Conservation (phyloP, 2,329 filamentous ascomycete genomes). For the Ramularia endophylla region DNA sequence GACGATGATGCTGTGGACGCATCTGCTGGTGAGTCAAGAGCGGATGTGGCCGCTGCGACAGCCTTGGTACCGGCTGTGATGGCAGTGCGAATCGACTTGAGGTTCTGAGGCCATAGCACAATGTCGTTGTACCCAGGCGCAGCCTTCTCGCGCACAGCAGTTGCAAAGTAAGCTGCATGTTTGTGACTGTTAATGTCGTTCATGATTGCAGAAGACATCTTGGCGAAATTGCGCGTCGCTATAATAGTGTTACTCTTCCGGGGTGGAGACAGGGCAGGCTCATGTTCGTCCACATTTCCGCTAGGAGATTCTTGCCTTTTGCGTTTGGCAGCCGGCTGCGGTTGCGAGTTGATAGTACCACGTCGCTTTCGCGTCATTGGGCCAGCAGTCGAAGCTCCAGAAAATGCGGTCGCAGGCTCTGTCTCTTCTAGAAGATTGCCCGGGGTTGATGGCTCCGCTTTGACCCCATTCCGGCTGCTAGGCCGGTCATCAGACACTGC, state of each 20-base stretch:
- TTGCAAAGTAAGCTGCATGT: slow-evolving; percentile 46
- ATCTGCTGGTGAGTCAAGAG: slow-evolving; percentile 51
- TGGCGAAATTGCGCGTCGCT: slow-evolving; percentile 44
- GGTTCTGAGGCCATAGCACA: slow-evolving; percentile 46
- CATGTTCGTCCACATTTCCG: slow-evolving; percentile 13
- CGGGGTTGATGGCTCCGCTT: slow-evolving; percentile 43
- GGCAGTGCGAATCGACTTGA: slow-evolving; percentile 46
- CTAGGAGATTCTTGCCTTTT: slow-evolving; percentile 33
- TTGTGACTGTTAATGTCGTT: slow-evolving; percentile 48
- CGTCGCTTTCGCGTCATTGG: slow-evolving; percentile 29
- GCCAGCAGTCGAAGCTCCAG: slow-evolving; percentile 20
- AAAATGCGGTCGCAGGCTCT: slow-evolving; percentile 20
- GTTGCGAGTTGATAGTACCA: slow-evolving; percentile 29
- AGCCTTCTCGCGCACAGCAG: slow-evolving; percentile 44
- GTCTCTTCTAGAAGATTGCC: slow-evolving; percentile 38
- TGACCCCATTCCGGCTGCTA: slow-evolving; percentile 36
- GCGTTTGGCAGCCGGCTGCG: slow-evolving; percentile 33
- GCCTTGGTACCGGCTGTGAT: slow-evolving; percentile 50
- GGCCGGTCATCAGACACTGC: slow-evolving; percentile 36
- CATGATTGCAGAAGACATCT: slow-evolving; percentile 44
- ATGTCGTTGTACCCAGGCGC: slow-evolving; percentile 49
- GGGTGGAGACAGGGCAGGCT: slow-evolving; percentile 15
- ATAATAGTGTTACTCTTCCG: slow-evolving; percentile 32
- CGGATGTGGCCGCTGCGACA: slow-evolving; percentile 45
- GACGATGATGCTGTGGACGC: slow-evolving; percentile 38